Evolutionary conservation across 2,329 filamentous ascomycete genomes (phyloP), one percentile per base, ranked within the genome.

Genomic region (Trichophyton verrucosum): DNA sequence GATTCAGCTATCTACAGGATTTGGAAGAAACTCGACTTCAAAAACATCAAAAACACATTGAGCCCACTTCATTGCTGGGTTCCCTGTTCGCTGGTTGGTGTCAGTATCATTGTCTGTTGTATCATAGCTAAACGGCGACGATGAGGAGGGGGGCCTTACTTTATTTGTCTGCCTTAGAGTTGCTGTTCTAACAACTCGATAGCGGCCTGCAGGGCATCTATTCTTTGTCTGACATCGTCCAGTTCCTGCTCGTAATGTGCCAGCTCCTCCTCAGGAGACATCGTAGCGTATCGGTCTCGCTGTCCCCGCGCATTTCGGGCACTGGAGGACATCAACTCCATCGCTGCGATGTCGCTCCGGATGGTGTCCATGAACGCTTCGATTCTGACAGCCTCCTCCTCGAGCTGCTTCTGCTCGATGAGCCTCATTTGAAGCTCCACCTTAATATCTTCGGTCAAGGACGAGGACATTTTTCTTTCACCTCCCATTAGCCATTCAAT

Each of bases 41-140:
- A 15, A 40, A 40, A 15, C 11, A 4, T 47, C n/a, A 17, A 24
- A 24, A 24, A 24, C 22, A 24, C 22, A 24, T 3, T 17, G 1
- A 17, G 44, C 44, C 3, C 20, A 3, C 20, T 55, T 33, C 7
- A 11, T 53, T 11, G n/a, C 42, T 60, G 58, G 58, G 30, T 60
- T 3, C 58, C 58, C 27, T 60, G 58, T 22, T 60, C 58, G n/a
- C 58, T 60, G 58, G 13, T 60, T n/a, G 36, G 58, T 60, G 58
- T 60, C 33, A 60, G 58, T 46, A 24, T 57, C 30, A 38, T 56
- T 17, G 20, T 9, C 11, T 33, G 20, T 5, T 58, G 46, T 27
- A 58, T 61, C 20, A 44, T 61, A 22, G 46, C 27, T 47, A 56
- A 36, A 55, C 9, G 17, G 7, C 57, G 44, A 59, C 17, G 27